phyloP scores from a whole-genome alignment of 2,329 filamentous ascomycete species.

The Trichoderma arundinaceum region DNA sequence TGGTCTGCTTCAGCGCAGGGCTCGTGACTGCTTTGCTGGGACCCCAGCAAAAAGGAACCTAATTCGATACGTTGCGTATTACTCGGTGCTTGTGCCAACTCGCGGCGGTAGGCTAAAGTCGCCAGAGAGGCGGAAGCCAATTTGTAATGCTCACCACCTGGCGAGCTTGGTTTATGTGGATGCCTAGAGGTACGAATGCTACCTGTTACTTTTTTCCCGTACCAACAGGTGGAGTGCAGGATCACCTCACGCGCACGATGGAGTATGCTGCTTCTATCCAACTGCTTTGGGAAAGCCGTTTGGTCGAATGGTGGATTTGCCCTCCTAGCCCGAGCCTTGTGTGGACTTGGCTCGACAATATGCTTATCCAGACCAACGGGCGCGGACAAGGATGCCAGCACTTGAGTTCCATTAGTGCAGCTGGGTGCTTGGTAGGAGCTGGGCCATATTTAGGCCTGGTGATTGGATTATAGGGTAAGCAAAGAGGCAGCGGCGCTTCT shows the following conservation, averaged over 20 bases:
- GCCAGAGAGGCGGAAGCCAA: not conserved
- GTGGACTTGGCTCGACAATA: conserved; percentile 17
- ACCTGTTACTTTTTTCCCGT: not conserved
- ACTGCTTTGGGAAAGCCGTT: not conserved
- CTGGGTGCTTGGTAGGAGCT: too few species aligned
- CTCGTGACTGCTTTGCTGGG: conserved; percentile 18
- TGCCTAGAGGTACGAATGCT: not conserved
- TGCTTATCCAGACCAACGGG: conserved; percentile 28
- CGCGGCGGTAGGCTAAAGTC: not conserved
- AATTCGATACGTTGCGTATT: conserved; percentile 3
- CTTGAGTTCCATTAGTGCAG: not conserved
- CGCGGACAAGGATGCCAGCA: not conserved
- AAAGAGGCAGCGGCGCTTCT: too few species aligned
- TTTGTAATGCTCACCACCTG: not conserved
- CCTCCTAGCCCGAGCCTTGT: not conserved
- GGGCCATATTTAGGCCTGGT: too few species aligned
- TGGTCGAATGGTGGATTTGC: not conserved
- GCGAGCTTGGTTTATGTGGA: conserved; percentile 7
- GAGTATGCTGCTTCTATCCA: not conserved
- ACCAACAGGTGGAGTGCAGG: not conserved
- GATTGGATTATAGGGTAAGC: too few species aligned
- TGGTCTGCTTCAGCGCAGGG: conserved; percentile 17
- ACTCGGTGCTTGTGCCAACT: too few species aligned
- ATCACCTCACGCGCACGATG: not conserved
- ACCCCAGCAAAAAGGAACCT: not conserved